Base-by-base conservation (phyloP, 2,329 filamentous ascomycete species). In the Botrytis deweyae region DNA sequence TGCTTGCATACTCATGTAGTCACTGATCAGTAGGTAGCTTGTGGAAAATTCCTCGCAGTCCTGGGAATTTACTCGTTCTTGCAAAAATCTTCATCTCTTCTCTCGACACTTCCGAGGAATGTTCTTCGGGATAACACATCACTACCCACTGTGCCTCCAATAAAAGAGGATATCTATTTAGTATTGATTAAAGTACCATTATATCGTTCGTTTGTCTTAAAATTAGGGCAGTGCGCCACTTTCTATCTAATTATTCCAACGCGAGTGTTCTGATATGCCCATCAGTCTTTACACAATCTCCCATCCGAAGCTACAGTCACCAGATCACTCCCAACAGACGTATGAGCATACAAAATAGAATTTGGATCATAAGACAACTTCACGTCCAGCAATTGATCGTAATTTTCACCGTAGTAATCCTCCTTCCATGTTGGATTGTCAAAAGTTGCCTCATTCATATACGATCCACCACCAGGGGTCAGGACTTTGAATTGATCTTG, bases 101-200 rank as follows among this genome's bases (percentile, higher is more conserved):
- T n/a, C 14, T 4, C n/a, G 8, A 8, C 10, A 16, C 59, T 25
- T 25, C 7, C 36, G 2, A 4, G 2, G 10, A 62, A 25, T n/a
- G 1, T 38, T 22, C 36, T 2, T 25, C 10, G 1, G 22, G 18
- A 12, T 7, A 40, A n/a, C 7, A 16, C 22, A 62, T 62, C 25
- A 7, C 12, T 62, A 2, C 6, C 20, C 36, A 40, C 12, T 9
- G 5, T 3, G 1, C 1, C 3, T 22, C 7, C 14, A 38, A 0
- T 4, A 4, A 12, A 12, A 40, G 3, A 62, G n/a, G 12, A 40
- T 20, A 1, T 20, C 6, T 44, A 18, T 44, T 44, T 20, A 44
- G 18, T 20, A 20, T 20, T 20, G 42, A 20, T 20, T 20, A 20
- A 9, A 61, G 1, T 22, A 22, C 58, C 4, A 61, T 36, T 9